These are phyloP conservation scores for Annulohypoxylon nitens DNA, from an alignment of 495 filamentous ascomycete species.

Conservation along the genomic window DNA sequence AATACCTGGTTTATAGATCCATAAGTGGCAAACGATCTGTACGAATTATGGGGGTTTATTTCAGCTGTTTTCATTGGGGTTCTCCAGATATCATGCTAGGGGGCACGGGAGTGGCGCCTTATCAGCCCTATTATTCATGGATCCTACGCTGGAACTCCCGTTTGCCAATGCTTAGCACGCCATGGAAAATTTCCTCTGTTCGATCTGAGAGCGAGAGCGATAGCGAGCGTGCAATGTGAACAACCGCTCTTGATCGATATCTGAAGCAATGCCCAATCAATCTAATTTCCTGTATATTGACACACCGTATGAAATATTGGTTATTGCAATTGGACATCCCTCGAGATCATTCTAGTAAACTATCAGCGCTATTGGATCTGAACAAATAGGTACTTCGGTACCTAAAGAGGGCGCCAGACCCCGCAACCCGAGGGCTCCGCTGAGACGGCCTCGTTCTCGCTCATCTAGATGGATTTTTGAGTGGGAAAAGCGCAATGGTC, in stretches of 20 bases:
- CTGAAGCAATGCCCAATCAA: background rate
- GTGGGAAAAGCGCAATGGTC: background rate
- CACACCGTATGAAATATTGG: background rate
- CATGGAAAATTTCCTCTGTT: background rate
- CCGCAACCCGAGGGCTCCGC: background rate
- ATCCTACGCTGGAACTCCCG: background rate
- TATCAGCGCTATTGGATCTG: background rate
- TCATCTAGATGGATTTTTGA: background rate
- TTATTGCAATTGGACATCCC: background rate
- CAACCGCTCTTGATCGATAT: background rate
- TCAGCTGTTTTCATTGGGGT: background rate
- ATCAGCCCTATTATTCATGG: constrained; percentile 1
- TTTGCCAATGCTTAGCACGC: background rate
- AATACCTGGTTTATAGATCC: background rate
- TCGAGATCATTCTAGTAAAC: background rate
- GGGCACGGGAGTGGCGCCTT: background rate
- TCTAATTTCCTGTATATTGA: background rate
- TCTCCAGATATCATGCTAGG: background rate
- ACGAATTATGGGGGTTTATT: background rate
- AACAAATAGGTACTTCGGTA: background rate
- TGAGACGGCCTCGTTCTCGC: background rate
- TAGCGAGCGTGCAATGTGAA: background rate
- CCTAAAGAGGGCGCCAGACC: background rate
- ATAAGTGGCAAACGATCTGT: background rate
- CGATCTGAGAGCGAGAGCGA: background rate